Conservation (phyloP, 345 rosid species). For the Mallotus nudiflorus region DNA sequence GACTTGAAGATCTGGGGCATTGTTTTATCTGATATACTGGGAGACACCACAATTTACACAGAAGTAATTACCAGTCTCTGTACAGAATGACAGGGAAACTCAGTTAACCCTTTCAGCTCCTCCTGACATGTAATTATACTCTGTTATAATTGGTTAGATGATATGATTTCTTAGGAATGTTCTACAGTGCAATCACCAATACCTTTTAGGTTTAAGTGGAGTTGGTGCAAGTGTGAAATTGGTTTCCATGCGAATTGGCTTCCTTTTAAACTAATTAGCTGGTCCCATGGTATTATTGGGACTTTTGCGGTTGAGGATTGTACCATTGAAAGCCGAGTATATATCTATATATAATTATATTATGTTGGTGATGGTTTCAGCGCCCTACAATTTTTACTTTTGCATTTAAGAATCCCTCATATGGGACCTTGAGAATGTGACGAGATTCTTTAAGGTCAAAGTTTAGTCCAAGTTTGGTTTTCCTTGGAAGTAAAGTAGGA, state of each 20-base stretch:
- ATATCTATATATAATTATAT: not conserved
- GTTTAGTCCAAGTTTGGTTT: too few species aligned
- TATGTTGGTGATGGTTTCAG: constrained; percentile 1
- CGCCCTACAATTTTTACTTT: not conserved
- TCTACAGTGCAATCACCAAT: not conserved
- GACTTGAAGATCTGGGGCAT: constrained; percentile 11
- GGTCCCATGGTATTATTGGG: constrained; percentile 13
- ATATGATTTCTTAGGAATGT: constrained; percentile 2
- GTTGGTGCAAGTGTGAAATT: constrained; percentile 5
- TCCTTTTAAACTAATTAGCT: not conserved
- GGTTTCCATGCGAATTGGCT: constrained; percentile 1
- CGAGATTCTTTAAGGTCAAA: too few species aligned
- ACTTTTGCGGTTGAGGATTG: not conserved
- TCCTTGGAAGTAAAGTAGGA: too few species aligned
- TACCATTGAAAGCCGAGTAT: not conserved
- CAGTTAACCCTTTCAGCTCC: constrained; percentile 44
- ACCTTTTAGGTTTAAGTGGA: not conserved
- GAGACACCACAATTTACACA: constrained; percentile 17
- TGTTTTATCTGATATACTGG: constrained; percentile 1
- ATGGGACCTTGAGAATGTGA: too few species aligned
- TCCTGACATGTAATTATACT: constrained; percentile 55
- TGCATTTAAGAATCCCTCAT: too few species aligned
- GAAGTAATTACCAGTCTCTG: constrained; percentile 20
- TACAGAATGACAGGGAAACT: constrained; percentile 35
- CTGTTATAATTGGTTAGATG: constrained; percentile 17